phyloP scores from a whole-genome alignment of 805 yeast species.

The Wickerhamomyces bisporus region DNA sequence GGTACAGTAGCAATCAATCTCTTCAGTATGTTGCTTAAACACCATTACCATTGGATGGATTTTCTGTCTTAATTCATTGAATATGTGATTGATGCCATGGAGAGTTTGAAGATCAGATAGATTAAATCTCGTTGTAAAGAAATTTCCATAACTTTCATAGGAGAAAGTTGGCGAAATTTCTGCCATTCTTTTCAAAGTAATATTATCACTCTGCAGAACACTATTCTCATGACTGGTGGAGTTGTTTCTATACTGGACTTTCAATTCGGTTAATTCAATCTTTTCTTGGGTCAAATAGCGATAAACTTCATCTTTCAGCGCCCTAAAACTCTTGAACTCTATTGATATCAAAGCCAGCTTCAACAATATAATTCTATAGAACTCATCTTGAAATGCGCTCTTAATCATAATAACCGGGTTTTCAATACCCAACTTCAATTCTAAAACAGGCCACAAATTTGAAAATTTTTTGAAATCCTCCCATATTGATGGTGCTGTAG shows the following conservation, averaged over 20 bases:
- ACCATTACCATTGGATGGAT: slow-evolving; percentile 5
- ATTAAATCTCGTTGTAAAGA: slow-evolving; percentile 19
- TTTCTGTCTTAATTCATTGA: slow-evolving; percentile 14
- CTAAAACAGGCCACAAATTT: slow-evolving; percentile 29
- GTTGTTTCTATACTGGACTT: slow-evolving; percentile 15
- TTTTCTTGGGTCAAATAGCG: slow-evolving; percentile 8
- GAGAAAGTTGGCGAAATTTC: slow-evolving; percentile 11
- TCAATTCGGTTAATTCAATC: slow-evolving; percentile 11
- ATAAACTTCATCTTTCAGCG: slow-evolving; percentile 18
- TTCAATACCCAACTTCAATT: slow-evolving; percentile 33
- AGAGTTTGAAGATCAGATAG: slow-evolving; percentile 25
- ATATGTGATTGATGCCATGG: slow-evolving; percentile 25
- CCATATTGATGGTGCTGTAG: not conserved
- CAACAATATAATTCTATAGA: slow-evolving; percentile 26
- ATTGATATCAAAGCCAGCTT: slow-evolving; percentile 20
- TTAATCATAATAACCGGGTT: slow-evolving; percentile 33
- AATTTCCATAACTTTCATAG: not conserved
- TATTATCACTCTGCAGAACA: slow-evolving; percentile 11
- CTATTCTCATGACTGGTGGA: slow-evolving; percentile 5
- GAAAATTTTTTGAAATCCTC: slow-evolving; percentile 11
- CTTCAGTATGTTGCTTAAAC: slow-evolving; percentile 1
- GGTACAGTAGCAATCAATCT: slow-evolving; percentile 1
- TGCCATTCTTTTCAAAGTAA: slow-evolving; percentile 9
- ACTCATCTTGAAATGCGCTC: slow-evolving; percentile 25
- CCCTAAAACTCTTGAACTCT: slow-evolving; percentile 13